Percentiles rank a stretch among this genome's conserved stretches.
Evolutionary conservation across 208 protist genomes (phyloP).

Genomic region (Spongospora subterranea): DNA sequence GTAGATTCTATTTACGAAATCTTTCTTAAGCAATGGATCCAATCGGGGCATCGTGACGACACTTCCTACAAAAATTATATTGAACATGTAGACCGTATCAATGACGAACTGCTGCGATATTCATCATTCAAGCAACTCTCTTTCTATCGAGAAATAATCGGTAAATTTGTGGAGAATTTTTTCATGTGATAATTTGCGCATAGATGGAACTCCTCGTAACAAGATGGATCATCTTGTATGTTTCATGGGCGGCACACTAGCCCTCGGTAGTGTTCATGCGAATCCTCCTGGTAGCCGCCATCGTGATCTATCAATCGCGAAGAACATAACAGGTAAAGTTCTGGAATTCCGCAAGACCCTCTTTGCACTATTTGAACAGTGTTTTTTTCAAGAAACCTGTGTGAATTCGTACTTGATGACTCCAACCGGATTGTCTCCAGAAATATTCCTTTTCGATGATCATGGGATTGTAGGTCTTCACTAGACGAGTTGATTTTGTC

Average conservation of each 20-base stretch:
- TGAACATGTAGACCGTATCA: background rate
- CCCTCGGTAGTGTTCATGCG: conserved; percentile 60
- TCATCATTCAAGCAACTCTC: background rate
- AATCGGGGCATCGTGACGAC: conserved; percentile 55
- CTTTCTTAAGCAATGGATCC: conserved; percentile 72
- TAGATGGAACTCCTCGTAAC: conserved; percentile 7
- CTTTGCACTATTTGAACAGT: too few species aligned
- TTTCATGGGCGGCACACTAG: conserved; percentile 71
- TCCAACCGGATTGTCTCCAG: conserved; percentile 23
- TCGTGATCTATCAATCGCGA: background rate
- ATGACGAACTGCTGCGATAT: background rate
- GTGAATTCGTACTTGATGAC: conserved; percentile 13
- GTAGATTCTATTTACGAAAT: conserved; percentile 76
- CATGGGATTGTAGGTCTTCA: background rate
- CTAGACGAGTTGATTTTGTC: too few species aligned
- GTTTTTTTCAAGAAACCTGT: conserved; percentile 35
- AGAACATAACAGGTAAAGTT: conserved; percentile 26
- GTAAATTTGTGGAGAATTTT: background rate
- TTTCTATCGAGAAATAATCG: conserved; percentile 10
- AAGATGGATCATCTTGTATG: conserved; percentile 72
- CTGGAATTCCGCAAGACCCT: background rate
- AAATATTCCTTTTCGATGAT: conserved; percentile 45
- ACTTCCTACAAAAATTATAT: background rate
- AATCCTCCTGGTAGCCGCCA: conserved; percentile 46
- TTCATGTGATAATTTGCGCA: background rate